Percentiles rank a stretch among this genome's conserved stretches.
Evolutionary conservation across 768 basidiomycete species (phyloP).

Genomic region (Imleria badia): DNA sequence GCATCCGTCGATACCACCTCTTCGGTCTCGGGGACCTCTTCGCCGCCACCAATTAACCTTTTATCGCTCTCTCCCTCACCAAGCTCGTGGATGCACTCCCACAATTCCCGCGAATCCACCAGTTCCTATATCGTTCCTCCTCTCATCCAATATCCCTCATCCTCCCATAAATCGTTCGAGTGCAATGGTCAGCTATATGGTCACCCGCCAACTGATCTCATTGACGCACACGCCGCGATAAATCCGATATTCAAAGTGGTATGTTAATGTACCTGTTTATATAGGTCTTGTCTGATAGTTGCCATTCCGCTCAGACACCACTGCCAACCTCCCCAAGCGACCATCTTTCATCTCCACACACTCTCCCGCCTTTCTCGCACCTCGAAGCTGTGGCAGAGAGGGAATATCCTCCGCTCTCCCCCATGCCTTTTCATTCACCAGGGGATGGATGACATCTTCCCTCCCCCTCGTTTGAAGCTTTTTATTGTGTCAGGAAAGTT

Average conservation of each 20-base stretch:
- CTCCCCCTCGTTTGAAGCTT: slow-evolving; percentile 22
- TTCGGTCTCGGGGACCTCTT: slow-evolving; percentile 60
- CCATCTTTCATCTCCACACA: slow-evolving; percentile 40
- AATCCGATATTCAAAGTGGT: slow-evolving; percentile 93
- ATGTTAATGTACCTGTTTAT: slow-evolving; percentile 35
- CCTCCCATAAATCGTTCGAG: slow-evolving; percentile 47
- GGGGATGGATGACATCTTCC: slow-evolving; percentile 38
- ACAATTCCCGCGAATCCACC: slow-evolving; percentile 41
- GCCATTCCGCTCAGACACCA: slow-evolving; percentile 44
- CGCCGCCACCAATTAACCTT: slow-evolving; percentile 74
- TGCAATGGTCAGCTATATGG: slow-evolving; percentile 49
- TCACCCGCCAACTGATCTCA: slow-evolving; percentile 60
- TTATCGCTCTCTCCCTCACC: slow-evolving; percentile 69
- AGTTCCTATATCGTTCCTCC: slow-evolving; percentile 38
- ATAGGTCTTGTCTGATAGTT: slow-evolving; percentile 6
- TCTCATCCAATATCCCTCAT: slow-evolving; percentile 39
- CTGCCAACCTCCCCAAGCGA: slow-evolving; percentile 45
- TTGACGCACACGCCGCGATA: slow-evolving; percentile 65
- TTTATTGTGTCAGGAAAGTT: slow-evolving; percentile 27
- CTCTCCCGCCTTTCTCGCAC: slow-evolving; percentile 76
- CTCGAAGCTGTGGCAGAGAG: slow-evolving; percentile 83
- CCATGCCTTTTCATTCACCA: slow-evolving; percentile 66
- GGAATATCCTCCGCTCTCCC: slow-evolving; percentile 69
- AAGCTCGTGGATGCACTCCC: slow-evolving; percentile 54
- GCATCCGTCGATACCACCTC: slow-evolving; percentile 63